phyloP scores from a whole-genome alignment of 345 rosid genomes.

The Aethionema arabicum region DNA sequence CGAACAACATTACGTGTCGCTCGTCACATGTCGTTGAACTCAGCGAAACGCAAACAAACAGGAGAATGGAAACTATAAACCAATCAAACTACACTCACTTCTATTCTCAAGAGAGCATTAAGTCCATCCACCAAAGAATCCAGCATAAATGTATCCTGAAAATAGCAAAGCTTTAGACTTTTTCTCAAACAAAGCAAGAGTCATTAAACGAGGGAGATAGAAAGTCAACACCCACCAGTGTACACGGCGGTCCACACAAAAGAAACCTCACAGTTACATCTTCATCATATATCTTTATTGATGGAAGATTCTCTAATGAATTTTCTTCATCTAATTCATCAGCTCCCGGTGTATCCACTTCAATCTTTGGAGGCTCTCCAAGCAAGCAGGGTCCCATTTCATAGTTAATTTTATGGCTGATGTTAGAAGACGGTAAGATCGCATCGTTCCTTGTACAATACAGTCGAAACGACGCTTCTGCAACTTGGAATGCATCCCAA shows the following conservation, averaged over 20 bases:
- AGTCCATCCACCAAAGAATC: constrained; percentile 89
- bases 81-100: constrained; percentile 57
- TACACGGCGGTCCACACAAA: constrained; percentile 71
- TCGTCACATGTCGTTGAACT: no score
- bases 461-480: constrained; percentile 80
- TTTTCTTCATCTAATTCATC: constrained; percentile 71
- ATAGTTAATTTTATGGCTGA: constrained; percentile 42
- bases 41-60: not conserved
- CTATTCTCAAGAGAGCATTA: constrained; percentile 87
- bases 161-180: constrained; percentile 27
- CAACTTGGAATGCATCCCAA: constrained; percentile 92
- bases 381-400: constrained; percentile 68
- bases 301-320: constrained; percentile 70
- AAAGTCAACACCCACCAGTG: constrained; percentile 51
- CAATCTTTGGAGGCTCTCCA: constrained; percentile 93
- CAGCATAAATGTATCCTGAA: constrained; percentile 66
- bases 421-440: constrained; percentile 38
- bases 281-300: constrained; percentile 90
- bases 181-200: constrained; percentile 26
- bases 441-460: constrained; percentile 55
- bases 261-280: constrained; percentile 87
- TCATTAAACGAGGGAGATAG: constrained; percentile 16
- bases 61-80: constrained; percentile 11
- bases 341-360: constrained; percentile 55
- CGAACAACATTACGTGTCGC: no score